These are phyloP conservation scores for Mortierella antarctica DNA, from an alignment of 192 early-diverging fungal species.

Conservation along the genomic window DNA sequence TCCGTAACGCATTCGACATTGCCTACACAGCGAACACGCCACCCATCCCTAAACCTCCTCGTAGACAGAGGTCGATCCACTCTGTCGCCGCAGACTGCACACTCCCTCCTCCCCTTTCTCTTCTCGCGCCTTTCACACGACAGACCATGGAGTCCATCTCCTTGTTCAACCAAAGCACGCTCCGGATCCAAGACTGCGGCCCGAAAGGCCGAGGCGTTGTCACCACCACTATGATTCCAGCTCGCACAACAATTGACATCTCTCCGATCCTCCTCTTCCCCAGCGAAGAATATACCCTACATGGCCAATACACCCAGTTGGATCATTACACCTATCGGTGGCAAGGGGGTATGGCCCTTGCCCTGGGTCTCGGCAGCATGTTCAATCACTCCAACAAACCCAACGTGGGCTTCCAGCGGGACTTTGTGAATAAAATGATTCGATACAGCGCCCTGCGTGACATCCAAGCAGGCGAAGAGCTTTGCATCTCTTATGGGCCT, in stretches of 20 bases:
- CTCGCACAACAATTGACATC: conserved; percentile 63
- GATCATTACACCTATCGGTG: conserved; percentile 78
- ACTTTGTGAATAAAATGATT: conserved; percentile 64
- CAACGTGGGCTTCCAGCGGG: conserved; percentile 72
- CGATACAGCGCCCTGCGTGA: conserved; percentile 64
- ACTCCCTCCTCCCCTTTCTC: not conserved
- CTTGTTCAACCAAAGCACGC: conserved; percentile 33
- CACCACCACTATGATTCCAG: conserved; percentile 47
- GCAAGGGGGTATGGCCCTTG: conserved; percentile 67
- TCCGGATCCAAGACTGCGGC: conserved; percentile 63
- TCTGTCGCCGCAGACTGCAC: not conserved
- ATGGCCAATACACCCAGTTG: conserved; percentile 68
- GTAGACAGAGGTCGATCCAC: too few species aligned
- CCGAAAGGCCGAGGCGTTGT: conserved; percentile 70
- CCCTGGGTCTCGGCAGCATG: conserved; percentile 74
- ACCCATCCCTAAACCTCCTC: too few species aligned
- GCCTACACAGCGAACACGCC: too few species aligned
- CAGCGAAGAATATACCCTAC: conserved; percentile 60
- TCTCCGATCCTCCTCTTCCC: conserved; percentile 69
- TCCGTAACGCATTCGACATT: too few species aligned
- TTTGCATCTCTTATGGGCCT: conserved; percentile 74
- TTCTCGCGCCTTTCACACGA: not conserved
- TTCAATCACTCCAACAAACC: conserved; percentile 70
- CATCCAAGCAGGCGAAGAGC: conserved; percentile 66
- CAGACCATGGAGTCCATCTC: conserved; percentile 35